Evolutionary conservation across 345 rosid genomes (phyloP), one percentile per base, ranked within the genome.

Genomic region (Brassica carinata): DNA sequence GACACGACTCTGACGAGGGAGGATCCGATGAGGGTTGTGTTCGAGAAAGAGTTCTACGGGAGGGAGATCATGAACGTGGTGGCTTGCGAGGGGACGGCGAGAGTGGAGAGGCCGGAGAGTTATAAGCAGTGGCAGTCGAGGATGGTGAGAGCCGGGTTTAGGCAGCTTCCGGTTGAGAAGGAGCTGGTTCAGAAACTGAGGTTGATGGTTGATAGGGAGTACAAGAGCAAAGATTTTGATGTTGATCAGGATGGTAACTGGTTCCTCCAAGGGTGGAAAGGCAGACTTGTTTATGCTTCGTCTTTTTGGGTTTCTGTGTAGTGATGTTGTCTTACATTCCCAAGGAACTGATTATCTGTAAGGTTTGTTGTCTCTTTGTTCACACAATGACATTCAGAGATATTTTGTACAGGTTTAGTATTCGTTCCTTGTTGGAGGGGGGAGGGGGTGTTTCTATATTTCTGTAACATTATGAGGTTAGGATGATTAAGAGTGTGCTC

Each of bases 231-330:
- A 67, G 93, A 91, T 75, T 90, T 90, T 68, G 85, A 79, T 51
- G 67, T 89, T 13, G 87, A 88, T 78, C 82, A 78, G 85, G 94
- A 92, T 84, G 75, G 84, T n/a, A 8, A 78, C 17, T 92, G 97
- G 97, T 78, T 92, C 86, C 83, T 92, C 75, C 96, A 88, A 61
- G 97, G 96, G 5, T 92, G 96, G 96, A 92, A 91, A 79, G 97
- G 97, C 8, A 83, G 94, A 51, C 90, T 87, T 58, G 55, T 87
- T 4, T 77, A 14, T 82, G 96, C 89, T 64, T 88, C 96, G 48
- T 86, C 94, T 11, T 51, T 80, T 74, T 86, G 90, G 91, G 88
- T 87, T 69, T 89, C 90, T 68, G 74, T 76, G 15, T 87, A 86
- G 82, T 65, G 17, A 1, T 48, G 11, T 31, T 63, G 17, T 51